Base-by-base conservation (phyloP, 208 protist genomes). In the Acanthamoeba divionensis region DNA sequence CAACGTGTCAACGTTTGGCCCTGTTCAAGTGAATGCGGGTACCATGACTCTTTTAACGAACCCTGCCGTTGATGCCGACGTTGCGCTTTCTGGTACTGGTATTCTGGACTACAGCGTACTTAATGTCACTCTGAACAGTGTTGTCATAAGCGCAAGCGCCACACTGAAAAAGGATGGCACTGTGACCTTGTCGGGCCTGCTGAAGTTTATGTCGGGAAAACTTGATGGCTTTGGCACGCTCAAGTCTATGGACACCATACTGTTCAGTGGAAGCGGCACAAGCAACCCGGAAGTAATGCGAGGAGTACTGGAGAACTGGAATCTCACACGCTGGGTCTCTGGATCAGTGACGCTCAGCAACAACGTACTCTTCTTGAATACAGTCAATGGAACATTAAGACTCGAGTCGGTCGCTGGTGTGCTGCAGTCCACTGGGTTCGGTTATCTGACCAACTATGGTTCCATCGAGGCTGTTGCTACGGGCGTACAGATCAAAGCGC, bases 251-350 rank as follows among this genome's bases (percentile, higher is more conserved):
- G n/a, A n/a, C n/a, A n/a, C n/a, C n/a, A n/a, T n/a, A n/a, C n/a
- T n/a, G n/a, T n/a, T n/a, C n/a, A n/a, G n/a, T n/a, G n/a, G n/a
- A n/a, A 83, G 48, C 48, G 73, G 73, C 73, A 83, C 73, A 18
- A 24, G 57, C 8, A 65, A 83, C 50, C 73, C 65, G 52, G 65
- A 83, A 47, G 48, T 36, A 31, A 36, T 54, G 31, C 57, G 26
- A n/a, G 62, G 33, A n/a, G 50, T 62, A 18, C 13, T 83, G 52
- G 24, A 6, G 9, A 83, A 83, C 50, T 33, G 26, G 52, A 83
- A 83, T 54, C 73, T 83, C 21, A 83, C 73, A 31, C 73, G 73
- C 48, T 83, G 73, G 48, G 73, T 83, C 15, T 47, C 48, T 29
- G 73, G 73, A 29, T 13, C n/a, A 21, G 48, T 63, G 48, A 6